Conservation (phyloP, 2,329 filamentous ascomycete species). For the Talaromyces marneffei region DNA sequence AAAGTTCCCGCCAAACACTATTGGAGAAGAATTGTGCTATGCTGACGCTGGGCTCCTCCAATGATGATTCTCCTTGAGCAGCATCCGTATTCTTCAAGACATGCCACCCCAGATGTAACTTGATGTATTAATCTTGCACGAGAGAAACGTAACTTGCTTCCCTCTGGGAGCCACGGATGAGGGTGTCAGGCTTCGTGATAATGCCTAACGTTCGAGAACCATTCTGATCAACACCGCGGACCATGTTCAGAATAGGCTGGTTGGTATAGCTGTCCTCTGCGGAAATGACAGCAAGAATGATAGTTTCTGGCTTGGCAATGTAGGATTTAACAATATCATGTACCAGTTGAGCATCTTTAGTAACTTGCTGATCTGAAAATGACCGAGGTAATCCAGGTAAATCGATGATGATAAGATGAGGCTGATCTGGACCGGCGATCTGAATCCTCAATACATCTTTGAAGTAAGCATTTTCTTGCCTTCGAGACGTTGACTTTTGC, state of each 20-base stretch:
- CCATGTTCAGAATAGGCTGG: slow-evolving; percentile 37
- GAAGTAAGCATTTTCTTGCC: slow-evolving; percentile 31
- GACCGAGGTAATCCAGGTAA: slow-evolving; percentile 51
- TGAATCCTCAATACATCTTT: slow-evolving; percentile 40
- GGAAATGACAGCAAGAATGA: slow-evolving; percentile 45
- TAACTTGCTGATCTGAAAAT: slow-evolving; percentile 51
- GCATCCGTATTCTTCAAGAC: slow-evolving; percentile 42
- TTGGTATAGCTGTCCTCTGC: slow-evolving; percentile 40
- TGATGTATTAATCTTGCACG: slow-evolving; percentile 37
- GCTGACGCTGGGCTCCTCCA: slow-evolving; percentile 25
- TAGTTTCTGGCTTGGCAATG: slow-evolving; percentile 38
- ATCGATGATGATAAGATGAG: slow-evolving; percentile 57
- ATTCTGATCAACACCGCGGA: slow-evolving; percentile 28
- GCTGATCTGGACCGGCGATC: slow-evolving; percentile 54
- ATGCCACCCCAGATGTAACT: slow-evolving; percentile 47
- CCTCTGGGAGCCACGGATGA: slow-evolving; percentile 30
- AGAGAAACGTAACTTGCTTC: slow-evolving; percentile 33
- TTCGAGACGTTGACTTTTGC: slow-evolving; percentile 16
- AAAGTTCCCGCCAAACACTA: slow-evolving; percentile 24
- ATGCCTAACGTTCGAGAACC: slow-evolving; percentile 39
- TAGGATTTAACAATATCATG: slow-evolving; percentile 41
- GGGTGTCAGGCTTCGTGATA: slow-evolving; percentile 45
- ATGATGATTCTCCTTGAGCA: slow-evolving; percentile 25
- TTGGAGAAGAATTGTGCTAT: slow-evolving; percentile 32
- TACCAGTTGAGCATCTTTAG: slow-evolving; percentile 50